These are phyloP conservation scores for Immersiporthe knoxdaviesiana DNA, from an alignment of 2,329 filamentous ascomycete species.

Conservation along the genomic window DNA sequence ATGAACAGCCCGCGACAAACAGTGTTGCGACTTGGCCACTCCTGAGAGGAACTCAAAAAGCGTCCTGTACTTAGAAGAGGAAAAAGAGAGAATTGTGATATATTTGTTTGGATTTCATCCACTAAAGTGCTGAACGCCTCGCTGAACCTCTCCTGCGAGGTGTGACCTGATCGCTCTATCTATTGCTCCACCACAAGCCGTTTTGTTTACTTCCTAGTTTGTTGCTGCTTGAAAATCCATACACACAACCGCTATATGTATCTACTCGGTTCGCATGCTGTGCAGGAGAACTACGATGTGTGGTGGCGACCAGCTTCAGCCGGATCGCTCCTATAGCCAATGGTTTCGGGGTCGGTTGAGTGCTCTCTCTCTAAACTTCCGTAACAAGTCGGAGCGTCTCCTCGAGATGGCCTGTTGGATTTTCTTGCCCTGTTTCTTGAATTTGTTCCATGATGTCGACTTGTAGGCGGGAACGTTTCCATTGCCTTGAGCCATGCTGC, in stretches of 20 bases:
- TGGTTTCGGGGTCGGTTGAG: background rate
- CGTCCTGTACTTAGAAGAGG: background rate
- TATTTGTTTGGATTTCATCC: background rate
- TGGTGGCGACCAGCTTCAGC: background rate
- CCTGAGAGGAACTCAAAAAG: background rate
- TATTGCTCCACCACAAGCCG: background rate
- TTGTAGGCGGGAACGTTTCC: background rate
- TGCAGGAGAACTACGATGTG: conserved; percentile 19
- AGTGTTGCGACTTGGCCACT: too few relatives aligned
- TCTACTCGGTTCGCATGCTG: conserved; percentile 18
- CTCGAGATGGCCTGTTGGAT: background rate
- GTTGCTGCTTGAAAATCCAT: conserved; percentile 4
- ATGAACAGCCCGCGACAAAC: background rate
- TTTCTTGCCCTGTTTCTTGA: background rate
- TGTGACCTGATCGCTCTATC: conserved; percentile 5
- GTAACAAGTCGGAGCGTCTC: background rate
- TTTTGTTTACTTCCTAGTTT: too few relatives aligned
- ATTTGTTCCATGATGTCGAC: background rate
- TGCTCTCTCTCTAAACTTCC: background rate
- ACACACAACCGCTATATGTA: conserved; percentile 14
- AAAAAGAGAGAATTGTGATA: background rate
- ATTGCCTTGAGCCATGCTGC: background rate
- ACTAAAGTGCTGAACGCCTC: conserved; percentile 6
- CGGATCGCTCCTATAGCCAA: background rate
- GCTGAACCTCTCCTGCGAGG: conserved; percentile 2